phyloP scores from a whole-genome alignment of 2,329 filamentous ascomycete genomes.

The Pseudofabraea citricarpa region DNA sequence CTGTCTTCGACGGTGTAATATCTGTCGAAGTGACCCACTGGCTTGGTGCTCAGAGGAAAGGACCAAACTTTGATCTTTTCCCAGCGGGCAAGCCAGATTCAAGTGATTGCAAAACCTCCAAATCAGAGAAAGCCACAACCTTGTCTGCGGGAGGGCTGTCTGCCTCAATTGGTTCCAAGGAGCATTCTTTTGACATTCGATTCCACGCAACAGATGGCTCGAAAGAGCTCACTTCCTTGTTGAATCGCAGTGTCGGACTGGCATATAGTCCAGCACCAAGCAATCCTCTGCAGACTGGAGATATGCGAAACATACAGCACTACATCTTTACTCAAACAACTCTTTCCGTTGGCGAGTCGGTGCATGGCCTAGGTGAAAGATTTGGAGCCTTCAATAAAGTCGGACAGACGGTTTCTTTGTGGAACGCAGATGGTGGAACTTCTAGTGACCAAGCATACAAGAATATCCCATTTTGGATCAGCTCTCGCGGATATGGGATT shows the following conservation, averaged over 20 bases:
- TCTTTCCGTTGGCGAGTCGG: conserved; percentile 55
- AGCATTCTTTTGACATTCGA: conserved; percentile 49
- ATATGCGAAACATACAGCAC: conserved; percentile 47
- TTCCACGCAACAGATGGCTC: conserved; percentile 47
- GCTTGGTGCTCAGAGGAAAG: conserved; percentile 44
- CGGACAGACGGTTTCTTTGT: conserved; percentile 63
- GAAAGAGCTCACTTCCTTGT: conserved; percentile 48
- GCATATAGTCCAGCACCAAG: conserved; percentile 50
- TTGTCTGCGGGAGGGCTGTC: conserved; percentile 46
- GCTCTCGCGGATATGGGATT: conserved; percentile 69
- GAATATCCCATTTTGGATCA: conserved; percentile 66
- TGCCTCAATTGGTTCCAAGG: conserved; percentile 43
- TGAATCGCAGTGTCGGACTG: conserved; percentile 50
- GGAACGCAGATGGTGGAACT: conserved; percentile 61
- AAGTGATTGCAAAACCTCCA: conserved; percentile 33
- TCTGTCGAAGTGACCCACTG: conserved; percentile 56
- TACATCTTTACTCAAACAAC: conserved; percentile 54
- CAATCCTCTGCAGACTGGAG: conserved; percentile 47
- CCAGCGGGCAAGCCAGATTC: conserved; percentile 43
- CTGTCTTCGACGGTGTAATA: conserved; percentile 53
- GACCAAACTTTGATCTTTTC: conserved; percentile 54
- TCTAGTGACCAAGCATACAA: conserved; percentile 69
- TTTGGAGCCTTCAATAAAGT: conserved; percentile 76
- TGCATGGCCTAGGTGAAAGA: conserved; percentile 71
- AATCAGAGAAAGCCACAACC: conserved; percentile 39